Conservation (phyloP, 371 early-diverging fungal species). For the Mucor irregularis region DNA sequence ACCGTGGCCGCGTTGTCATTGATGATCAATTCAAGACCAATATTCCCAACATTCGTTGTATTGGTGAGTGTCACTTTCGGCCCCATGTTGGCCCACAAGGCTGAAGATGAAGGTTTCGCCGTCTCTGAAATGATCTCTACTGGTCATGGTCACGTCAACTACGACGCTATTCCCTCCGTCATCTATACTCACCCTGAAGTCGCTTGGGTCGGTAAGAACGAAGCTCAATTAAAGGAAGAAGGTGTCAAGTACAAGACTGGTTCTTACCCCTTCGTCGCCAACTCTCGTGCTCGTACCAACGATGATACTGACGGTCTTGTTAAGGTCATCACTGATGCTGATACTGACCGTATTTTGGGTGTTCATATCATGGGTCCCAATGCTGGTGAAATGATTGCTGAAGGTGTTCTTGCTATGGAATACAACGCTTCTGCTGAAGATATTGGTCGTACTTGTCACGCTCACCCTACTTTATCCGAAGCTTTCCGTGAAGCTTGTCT, state of each 20-base stretch:
- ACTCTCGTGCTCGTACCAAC: constrained; percentile 97
- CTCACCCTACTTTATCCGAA: constrained; percentile 96
- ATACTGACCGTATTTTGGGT: constrained; percentile 95
- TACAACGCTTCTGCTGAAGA: constrained; percentile 97
- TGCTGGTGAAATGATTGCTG: constrained; percentile 99
- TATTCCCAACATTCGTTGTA: constrained; percentile 88
- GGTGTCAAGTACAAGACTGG: constrained; percentile 89
- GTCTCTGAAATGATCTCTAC: constrained; percentile 91
- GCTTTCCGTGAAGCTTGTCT: constrained; percentile 97
- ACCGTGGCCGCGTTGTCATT: constrained; percentile 87
- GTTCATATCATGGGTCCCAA: constrained; percentile 97
- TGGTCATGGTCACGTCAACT: constrained; percentile 97
- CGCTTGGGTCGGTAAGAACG: constrained; percentile 98
- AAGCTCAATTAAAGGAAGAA: constrained; percentile 87
- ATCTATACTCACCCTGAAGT: constrained; percentile 99
- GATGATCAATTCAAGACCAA: constrained; percentile 91
- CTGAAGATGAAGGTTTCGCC: constrained; percentile 98
- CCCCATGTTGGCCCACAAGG: constrained; percentile 99
- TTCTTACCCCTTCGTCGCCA: constrained; percentile 94
- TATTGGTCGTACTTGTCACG: constrained; percentile 97
- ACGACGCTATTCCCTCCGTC: constrained; percentile 96
- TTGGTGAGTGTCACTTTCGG: constrained; percentile 97
- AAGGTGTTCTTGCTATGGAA: constrained; percentile 96
- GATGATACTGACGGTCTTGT: constrained; percentile 93
- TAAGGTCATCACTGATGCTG: constrained; percentile 94